These are phyloP conservation scores for Chimonanthus salicifolius DNA, from an alignment of 164 flowering plant species.

Conservation along the genomic window DNA sequence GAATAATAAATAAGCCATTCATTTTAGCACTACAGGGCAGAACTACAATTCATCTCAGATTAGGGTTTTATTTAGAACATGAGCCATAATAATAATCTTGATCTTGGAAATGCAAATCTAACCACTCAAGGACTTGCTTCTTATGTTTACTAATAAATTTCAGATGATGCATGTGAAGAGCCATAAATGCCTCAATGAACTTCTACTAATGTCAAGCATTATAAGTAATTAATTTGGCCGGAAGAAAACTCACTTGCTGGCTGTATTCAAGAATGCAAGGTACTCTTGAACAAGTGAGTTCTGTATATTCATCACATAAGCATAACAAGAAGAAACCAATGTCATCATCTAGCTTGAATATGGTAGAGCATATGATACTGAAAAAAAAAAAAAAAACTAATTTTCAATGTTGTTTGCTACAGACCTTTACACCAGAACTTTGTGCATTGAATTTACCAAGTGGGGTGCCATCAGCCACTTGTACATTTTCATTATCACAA, in stretches of 20 bases:
- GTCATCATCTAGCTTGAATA: not conserved
- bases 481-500: constrained; percentile 14
- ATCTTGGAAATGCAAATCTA: not conserved
- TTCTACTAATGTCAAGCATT: not conserved
- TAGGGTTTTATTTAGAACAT: too few relatives aligned
- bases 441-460: constrained; percentile 49
- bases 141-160: too few relatives aligned
- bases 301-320: constrained; percentile 33
- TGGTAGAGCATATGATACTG: not conserved
- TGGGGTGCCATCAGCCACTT: constrained; percentile 33
- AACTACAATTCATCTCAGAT: too few relatives aligned
- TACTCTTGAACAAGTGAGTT: constrained; percentile 60
- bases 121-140: not conserved
- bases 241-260: constrained; percentile 53
- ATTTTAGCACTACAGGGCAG: too few relatives aligned
- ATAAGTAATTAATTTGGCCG: not conserved
- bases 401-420: not conserved
- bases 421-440: constrained; percentile 66
- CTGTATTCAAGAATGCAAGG: constrained; percentile 67
- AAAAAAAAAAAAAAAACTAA: not conserved
- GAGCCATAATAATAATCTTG: not conserved
- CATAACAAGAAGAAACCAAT: not conserved
- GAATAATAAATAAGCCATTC: too few relatives aligned
- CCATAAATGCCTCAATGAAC: not conserved
- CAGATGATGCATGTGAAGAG: not conserved